phyloP scores from a whole-genome alignment of 176 grass and related monocot species.

The Melocanna baccifera region DNA sequence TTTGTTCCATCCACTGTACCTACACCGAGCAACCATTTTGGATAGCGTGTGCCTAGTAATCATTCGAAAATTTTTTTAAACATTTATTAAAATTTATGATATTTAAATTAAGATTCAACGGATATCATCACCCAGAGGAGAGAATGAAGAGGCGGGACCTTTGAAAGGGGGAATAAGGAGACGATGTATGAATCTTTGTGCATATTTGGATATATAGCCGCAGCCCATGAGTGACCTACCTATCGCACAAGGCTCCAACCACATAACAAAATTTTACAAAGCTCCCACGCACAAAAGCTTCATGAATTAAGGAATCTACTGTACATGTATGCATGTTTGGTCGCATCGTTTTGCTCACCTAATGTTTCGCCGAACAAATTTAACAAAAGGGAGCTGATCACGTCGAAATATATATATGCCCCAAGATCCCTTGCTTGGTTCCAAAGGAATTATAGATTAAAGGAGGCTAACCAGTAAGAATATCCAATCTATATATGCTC shows the following conservation, averaged over 20 bases:
- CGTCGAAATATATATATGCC: not conserved
- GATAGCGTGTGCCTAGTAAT: no score
- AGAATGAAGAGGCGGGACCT: no score
- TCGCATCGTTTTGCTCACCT: not conserved
- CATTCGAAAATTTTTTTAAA: no score
- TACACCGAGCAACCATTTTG: not conserved
- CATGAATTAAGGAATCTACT: not conserved
- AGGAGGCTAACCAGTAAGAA: not conserved
- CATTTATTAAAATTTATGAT: no score
- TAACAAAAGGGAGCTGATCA: not conserved
- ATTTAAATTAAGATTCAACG: no score
- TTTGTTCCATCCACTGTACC: not conserved
- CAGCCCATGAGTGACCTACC: not conserved
- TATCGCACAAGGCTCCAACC: not conserved
- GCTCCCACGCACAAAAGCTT: not conserved
- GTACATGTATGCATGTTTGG: not conserved
- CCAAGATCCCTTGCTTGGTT: conserved; percentile 21
- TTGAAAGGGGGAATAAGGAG: no score
- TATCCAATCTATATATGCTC: not conserved
- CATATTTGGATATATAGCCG: no score
- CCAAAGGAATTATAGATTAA: conserved; percentile 8
- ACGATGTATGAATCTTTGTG: no score
- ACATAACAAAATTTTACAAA: not conserved
- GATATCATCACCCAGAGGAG: no score
- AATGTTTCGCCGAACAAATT: not conserved